Evolutionary conservation across 768 basidiomycete genomes (phyloP), one percentile per base, ranked within the genome.

Genomic region (Russula sp.): DNA sequence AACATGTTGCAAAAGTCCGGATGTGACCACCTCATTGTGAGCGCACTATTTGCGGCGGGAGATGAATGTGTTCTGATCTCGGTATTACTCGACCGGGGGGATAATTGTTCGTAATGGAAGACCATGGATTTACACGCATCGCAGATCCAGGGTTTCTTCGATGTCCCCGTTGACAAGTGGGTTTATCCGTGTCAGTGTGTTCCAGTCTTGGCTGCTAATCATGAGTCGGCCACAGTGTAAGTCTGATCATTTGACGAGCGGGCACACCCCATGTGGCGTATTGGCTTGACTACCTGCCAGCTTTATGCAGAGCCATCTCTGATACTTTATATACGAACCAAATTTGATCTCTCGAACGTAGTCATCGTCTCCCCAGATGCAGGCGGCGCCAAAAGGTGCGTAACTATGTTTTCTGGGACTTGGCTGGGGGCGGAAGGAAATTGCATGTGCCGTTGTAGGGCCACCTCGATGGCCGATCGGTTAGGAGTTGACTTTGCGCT

Each of bases 111-210:
- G 41, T 5, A 52, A 94, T 91, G 97, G 95, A 18, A 95, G 93
- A 98, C 96, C 9, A 97, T 98, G 93, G 97, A 99, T 76, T 79
- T 98, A 61, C 96, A 99, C 72, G 97, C 97, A 36, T 96, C 93
- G 2, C 97, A 99, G 72, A 98, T 99, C 65, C 97, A 99, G 76
- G 97, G 97, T 7, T 99, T 99, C 78, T 99, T 99, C 74, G 96
- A 98, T 74, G 95, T 98, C 47, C 97, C 97, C 8, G 96, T 98
- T 69, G 97, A 99, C 81, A 98, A 99, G 93, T 96, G 72, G 82
- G 93, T 84, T 2, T 9, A 43, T 60, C 39, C 59, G 56, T 69
- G 43, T 63, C 61, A 46, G 54, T 55, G 20, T 42, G 55, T 57
- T 22, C 50, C 53, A 51, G 34, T 42, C 32, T 62, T 46, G 45